Evolutionary conservation across 371 early-diverging fungal species (phyloP).

Genomic region (Mucor lusitanicus): DNA sequence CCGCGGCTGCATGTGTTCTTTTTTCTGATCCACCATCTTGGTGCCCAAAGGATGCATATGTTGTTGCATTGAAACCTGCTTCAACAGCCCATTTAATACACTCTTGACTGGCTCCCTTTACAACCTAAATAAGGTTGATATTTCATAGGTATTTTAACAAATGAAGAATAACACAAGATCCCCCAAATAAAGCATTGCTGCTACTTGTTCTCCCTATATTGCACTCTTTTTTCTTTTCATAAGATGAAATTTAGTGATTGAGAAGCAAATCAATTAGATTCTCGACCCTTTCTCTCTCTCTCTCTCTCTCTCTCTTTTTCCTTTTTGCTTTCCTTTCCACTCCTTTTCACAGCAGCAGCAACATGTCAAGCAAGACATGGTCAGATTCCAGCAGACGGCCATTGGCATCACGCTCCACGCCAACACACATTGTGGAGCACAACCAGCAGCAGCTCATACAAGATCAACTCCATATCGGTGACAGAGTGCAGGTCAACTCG

Average conservation of each 20-base stretch:
- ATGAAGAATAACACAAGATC: neutral
- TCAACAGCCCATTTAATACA: neutral
- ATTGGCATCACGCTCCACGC: slow-evolving; percentile 6
- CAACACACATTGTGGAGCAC: neutral
- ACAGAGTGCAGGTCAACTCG: slow-evolving; percentile 16
- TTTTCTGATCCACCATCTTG: neutral
- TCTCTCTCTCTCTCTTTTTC: neutral
- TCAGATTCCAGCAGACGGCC: slow-evolving; percentile 7
- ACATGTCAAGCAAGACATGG: slow-evolving; percentile 21
- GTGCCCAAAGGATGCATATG: neutral
- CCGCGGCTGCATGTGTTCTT: neutral
- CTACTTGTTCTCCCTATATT: neutral
- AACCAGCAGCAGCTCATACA: neutral
- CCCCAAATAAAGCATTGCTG: neutral
- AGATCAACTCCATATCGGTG: slow-evolving; percentile 13
- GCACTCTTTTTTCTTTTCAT: neutral
- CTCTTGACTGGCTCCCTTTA: neutral
- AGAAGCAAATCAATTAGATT: neutral
- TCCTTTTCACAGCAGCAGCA: neutral
- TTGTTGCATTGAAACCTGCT: neutral
- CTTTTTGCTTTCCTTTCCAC: neutral
- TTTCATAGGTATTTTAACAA: slow-evolving; percentile 1
- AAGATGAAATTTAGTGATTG: neutral
- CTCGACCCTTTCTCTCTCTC: neutral
- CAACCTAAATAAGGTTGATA: neutral